phyloP scores from a whole-genome alignment of 2,329 filamentous ascomycete species.

The Fulvia fulva region DNA sequence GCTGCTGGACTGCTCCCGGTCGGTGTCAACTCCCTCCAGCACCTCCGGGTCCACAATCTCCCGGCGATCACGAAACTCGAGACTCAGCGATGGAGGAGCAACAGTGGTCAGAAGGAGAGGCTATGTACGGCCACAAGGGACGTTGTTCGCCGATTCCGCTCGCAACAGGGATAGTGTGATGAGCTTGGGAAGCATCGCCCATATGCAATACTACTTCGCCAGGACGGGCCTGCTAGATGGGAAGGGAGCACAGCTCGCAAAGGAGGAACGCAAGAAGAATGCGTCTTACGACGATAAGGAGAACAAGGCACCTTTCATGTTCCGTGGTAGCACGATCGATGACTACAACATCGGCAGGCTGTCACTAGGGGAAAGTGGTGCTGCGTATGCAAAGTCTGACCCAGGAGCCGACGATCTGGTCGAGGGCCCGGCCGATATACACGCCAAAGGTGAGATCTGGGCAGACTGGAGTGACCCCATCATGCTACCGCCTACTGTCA shows the following conservation, averaged over 20 bases:
- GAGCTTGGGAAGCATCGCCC: conserved; percentile 92
- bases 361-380: conserved; percentile 25
- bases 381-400: conserved; percentile 30
- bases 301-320: conserved; percentile 27
- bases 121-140: conserved; percentile 82
- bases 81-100: conserved; percentile 48
- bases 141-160: conserved; percentile 85
- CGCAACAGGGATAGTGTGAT: conserved; percentile 89
- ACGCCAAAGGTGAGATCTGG: conserved; percentile 41
- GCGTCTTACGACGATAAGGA: conserved; percentile 24
- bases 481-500: conserved; percentile 94
- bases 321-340: conserved; percentile 19
- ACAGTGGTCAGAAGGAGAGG: conserved; percentile 60
- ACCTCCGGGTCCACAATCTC: conserved; percentile 51
- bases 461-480: conserved; percentile 61
- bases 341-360: conserved; percentile 24
- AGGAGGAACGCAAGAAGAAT: conserved; percentile 56
- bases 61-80: conserved; percentile 42
- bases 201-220: conserved; percentile 97
- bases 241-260: conserved; percentile 80
- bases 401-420: conserved; percentile 38
- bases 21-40: conserved; percentile 57
- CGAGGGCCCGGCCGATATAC: conserved; percentile 54
- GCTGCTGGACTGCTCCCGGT: conserved; percentile 55
- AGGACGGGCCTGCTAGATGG: conserved; percentile 89